Percentiles rank a stretch among this genome's conserved stretches.
phyloP scores from a whole-genome alignment of 2,329 filamentous ascomycete species.

The Fusarium drepaniforme region DNA sequence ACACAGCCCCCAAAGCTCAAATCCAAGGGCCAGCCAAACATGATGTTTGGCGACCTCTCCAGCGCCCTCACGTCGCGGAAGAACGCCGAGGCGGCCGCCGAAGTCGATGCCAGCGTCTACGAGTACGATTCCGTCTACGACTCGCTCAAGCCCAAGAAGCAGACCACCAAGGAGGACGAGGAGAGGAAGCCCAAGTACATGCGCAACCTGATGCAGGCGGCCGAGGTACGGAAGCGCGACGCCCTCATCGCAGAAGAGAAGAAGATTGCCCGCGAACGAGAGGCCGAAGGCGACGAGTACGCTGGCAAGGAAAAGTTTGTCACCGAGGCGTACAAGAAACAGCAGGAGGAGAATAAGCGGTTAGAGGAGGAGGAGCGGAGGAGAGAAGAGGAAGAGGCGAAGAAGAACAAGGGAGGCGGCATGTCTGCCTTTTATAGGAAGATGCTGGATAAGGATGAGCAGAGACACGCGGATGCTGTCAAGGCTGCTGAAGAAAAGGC shows the following conservation, averaged over 20 bases:
- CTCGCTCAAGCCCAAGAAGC: slow-evolving; percentile 76
- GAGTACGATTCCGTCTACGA: slow-evolving; percentile 90
- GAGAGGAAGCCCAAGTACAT: slow-evolving; percentile 84
- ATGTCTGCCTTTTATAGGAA: slow-evolving; percentile 85
- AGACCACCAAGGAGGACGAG: slow-evolving; percentile 64
- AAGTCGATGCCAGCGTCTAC: slow-evolving; percentile 80
- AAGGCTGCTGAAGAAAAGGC: slow-evolving; percentile 72
- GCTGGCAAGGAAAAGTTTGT: slow-evolving; percentile 89
- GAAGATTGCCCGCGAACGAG: slow-evolving; percentile 80
- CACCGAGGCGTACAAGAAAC: slow-evolving; percentile 83
- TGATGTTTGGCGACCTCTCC: slow-evolving; percentile 75
- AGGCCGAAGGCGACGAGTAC: slow-evolving; percentile 84
- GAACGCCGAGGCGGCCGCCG: slow-evolving; percentile 73
- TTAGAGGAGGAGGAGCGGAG: slow-evolving; percentile 79
- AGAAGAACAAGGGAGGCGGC: slow-evolving; percentile 73
- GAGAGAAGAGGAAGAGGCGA: slow-evolving; percentile 73
- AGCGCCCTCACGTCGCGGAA: slow-evolving; percentile 72
- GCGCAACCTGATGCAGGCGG: slow-evolving; percentile 77
- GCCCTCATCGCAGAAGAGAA: slow-evolving; percentile 84
- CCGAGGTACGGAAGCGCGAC: slow-evolving; percentile 82
- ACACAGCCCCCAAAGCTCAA: slow-evolving; percentile 59
- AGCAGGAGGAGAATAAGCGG: slow-evolving; percentile 80
- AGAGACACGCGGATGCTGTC: slow-evolving; percentile 76
- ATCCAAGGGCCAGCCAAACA: slow-evolving; percentile 55
- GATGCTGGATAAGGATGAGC: slow-evolving; percentile 77